Evolutionary conservation across 192 early-diverging fungal species (phyloP), one percentile per base, ranked within the genome.

Genomic region (Podila epicladia): DNA sequence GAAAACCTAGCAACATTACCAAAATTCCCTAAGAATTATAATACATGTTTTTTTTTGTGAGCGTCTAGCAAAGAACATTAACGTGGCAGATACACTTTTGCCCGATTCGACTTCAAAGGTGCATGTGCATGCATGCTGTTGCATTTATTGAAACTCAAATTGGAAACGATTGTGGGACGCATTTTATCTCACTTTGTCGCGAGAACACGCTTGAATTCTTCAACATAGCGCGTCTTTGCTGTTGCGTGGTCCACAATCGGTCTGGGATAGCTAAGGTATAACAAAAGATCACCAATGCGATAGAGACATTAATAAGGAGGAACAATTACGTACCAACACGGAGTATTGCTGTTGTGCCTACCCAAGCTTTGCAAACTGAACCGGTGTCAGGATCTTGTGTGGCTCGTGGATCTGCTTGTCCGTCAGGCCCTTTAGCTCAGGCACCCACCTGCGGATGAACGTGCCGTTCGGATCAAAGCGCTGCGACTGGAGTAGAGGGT

Each of bases 241-340:
- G 63, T 37, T 15, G 87, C 87, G 68, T 94, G 93, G 41, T 94
- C 91, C n/a, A 94, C 92, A 20, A 93, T 88, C 3, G 90, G 90
- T 45, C 67, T 72, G 19, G 87, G 83, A 67, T 94, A 93, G 8
- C 88, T 83, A 35, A 32, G 57, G 11, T 50, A 2, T 49, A 9
- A 49, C 6, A 28, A n/a, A 20, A 20, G 11, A n/a, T 28, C 17
- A 22, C 7, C 35, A 26, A 22, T 37, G 28, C 19, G 32, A 32
- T n/a, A 26, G 9, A 28, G 38, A 31, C 12, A 71, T 17, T 64
- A 12, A 63, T 8, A 5, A 59, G 28, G 17, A 50, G 28, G 24
- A 22, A 24, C 37, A 50, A 17, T n/a, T 24, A 41, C 33, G 50
- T 59, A 7, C 11, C 9, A 64, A 64, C 8, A 49, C 37, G 26